A percentile compares a stretch with the other conserved stretches of the same genome.
Conservation (phyloP, 2,329 filamentous ascomycete genomes). For the Clonostachys solani region DNA sequence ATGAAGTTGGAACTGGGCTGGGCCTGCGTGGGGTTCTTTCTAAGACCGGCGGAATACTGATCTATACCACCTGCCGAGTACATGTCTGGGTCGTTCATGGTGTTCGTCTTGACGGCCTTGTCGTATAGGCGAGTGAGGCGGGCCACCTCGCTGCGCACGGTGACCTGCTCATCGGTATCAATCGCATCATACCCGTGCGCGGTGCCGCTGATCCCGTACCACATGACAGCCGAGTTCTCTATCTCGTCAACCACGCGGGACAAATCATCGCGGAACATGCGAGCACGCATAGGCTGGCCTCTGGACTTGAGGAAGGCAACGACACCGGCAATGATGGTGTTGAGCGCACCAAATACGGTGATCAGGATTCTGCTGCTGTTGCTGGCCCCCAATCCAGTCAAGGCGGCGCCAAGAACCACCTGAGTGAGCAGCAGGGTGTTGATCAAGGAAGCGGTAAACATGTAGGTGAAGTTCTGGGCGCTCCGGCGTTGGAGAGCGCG, state of each 20-base stretch:
- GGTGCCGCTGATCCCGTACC: conserved; percentile 10
- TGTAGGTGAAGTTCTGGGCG: conserved; percentile 8
- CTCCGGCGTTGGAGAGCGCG: conserved; percentile 7
- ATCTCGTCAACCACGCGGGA: conserved; percentile 13
- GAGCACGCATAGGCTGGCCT: conserved; percentile 11
- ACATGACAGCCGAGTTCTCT: conserved; percentile 14
- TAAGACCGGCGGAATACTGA: conserved; percentile 6
- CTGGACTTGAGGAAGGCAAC: conserved; percentile 12
- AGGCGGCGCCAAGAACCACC: conserved; percentile 11
- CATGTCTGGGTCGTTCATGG: conserved; percentile 12
- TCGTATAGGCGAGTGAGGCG: conserved; percentile 12
- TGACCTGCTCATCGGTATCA: conserved; percentile 13
- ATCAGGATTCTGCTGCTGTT: conserved; percentile 10
- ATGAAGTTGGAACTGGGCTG: neutral
- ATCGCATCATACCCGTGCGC: conserved; percentile 12
- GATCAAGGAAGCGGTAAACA: conserved; percentile 10
- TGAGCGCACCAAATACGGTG: conserved; percentile 12
- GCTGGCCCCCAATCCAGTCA: conserved; percentile 12
- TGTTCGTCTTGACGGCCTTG: conserved; percentile 13
- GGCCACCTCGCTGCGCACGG: conserved; percentile 12
- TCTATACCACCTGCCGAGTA: conserved; percentile 8
- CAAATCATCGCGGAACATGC: conserved; percentile 14
- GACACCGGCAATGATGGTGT: conserved; percentile 14
- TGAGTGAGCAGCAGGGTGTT: conserved; percentile 11
- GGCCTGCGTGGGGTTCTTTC: conserved; percentile 3